phyloP scores from a whole-genome alignment of 2,329 filamentous ascomycete genomes.

The Talaromyces sp. region DNA sequence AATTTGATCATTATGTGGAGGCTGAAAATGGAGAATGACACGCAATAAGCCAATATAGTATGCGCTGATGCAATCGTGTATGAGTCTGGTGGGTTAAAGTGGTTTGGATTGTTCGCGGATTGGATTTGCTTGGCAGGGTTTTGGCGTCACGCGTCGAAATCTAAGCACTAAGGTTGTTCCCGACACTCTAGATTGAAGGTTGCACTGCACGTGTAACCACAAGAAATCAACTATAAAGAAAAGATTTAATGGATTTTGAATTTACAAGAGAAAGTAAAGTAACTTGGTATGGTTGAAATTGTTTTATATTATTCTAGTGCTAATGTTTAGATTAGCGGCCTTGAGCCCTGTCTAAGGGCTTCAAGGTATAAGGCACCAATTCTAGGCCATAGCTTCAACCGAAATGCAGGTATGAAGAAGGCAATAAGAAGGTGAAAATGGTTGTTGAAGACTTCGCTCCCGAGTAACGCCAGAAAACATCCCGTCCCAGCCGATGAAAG shows the following conservation, averaged over 20 bases:
- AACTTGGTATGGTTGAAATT: constrained; percentile 12
- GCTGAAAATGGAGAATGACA: constrained; percentile 4
- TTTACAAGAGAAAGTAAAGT: neutral
- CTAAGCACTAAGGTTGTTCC: constrained; percentile 13
- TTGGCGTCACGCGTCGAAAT: constrained; percentile 33
- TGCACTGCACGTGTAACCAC: no score
- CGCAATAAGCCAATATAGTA: neutral
- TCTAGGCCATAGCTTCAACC: neutral
- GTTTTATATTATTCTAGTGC: constrained; percentile 33
- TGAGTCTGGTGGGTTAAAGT: constrained; percentile 6
- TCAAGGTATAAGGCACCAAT: constrained; percentile 1
- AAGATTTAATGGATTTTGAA: neutral
- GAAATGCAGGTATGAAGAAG: constrained; percentile 7
- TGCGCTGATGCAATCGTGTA: constrained; percentile 14
- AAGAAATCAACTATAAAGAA: no score
- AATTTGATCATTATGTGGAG: constrained; percentile 25
- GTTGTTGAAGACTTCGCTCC: constrained; percentile 48
- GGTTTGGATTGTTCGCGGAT: constrained; percentile 13
- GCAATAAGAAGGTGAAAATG: constrained; percentile 27
- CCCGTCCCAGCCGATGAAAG: constrained; percentile 47
- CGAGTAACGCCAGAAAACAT: constrained; percentile 44
- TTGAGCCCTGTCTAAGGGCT: constrained; percentile 12
- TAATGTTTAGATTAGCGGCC: constrained; percentile 43
- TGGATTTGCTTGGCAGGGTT: constrained; percentile 11
- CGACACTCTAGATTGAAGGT: neutral